A percentile compares a stretch with the other conserved stretches of the same genome.
Conservation (phyloP, 768 basidiomycete genomes). For the Tulasnella sp. region DNA sequence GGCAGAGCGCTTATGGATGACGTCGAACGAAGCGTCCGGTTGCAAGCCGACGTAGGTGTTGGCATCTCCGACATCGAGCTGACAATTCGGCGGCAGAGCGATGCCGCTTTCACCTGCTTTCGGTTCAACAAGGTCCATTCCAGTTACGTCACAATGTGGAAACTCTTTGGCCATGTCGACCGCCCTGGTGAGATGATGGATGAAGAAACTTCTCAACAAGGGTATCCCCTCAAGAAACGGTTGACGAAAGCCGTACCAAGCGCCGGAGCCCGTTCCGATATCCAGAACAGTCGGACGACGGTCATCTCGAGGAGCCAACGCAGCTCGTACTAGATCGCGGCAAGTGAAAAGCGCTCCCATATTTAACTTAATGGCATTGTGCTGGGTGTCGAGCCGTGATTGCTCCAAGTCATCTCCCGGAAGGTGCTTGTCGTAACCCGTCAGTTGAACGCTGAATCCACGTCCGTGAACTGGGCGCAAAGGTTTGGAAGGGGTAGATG, state of each 20-base stretch:
- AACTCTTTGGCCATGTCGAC: constrained; percentile 35
- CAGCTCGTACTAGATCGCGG: constrained; percentile 29
- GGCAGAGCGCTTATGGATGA: constrained; percentile 35
- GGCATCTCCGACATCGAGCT: constrained; percentile 22
- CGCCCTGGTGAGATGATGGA: constrained; percentile 25
- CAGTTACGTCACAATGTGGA: constrained; percentile 35
- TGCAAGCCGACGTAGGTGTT: constrained; percentile 19
- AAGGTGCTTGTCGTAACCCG: background rate
- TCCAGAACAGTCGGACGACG: constrained; percentile 33
- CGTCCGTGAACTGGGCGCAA: constrained; percentile 7
- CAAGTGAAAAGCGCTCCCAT: constrained; percentile 31
- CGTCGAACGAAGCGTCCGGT: constrained; percentile 29
- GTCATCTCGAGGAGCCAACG: constrained; percentile 27
- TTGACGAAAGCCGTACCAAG: constrained; percentile 22
- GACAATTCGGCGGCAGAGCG: constrained; percentile 4
- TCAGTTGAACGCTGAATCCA: constrained; percentile 4
- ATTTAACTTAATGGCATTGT: constrained; percentile 14
- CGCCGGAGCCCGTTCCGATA: constrained; percentile 35
- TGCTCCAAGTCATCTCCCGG: constrained; percentile 30
- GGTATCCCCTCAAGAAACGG: background rate
- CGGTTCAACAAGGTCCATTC: constrained; percentile 34
- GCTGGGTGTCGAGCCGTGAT: constrained; percentile 30
- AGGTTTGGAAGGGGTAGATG: background rate
- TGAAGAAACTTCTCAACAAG: background rate
- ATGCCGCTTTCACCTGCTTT: background rate